phyloP scores from a whole-genome alignment of 2,329 filamentous ascomycete genomes.

The Fusarium bactridioides region DNA sequence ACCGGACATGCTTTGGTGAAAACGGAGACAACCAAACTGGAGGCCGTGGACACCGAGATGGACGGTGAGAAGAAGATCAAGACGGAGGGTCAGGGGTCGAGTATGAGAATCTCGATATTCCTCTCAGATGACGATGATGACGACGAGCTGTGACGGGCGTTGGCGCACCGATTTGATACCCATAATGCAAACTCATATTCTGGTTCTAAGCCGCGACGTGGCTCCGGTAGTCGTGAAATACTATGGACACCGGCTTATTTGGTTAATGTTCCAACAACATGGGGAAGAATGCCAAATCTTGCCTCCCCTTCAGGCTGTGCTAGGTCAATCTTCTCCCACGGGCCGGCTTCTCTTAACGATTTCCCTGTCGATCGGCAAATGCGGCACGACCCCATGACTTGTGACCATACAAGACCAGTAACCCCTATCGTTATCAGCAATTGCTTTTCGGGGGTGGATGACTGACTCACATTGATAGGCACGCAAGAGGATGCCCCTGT shows the following conservation, averaged over 20 bases:
- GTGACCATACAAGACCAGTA: conserved; percentile 62
- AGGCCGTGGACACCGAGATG: background rate
- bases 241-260: conserved; percentile 49
- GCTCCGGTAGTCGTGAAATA: background rate
- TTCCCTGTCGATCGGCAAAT: conserved; percentile 58
- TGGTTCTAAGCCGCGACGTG: background rate
- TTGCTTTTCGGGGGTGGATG: background rate
- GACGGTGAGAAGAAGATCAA: conserved; percentile 31
- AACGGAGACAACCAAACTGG: background rate
- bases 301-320: conserved; percentile 50
- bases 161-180: conserved; percentile 37
- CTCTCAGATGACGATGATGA: conserved; percentile 51
- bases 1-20: conserved; percentile 3
- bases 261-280: conserved; percentile 60
- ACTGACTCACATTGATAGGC: conserved; percentile 60
- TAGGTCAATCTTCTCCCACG: conserved; percentile 60
- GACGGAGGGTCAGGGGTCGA: conserved; percentile 28
- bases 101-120: conserved; percentile 47
- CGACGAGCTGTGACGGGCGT: conserved; percentile 46
- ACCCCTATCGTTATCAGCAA: conserved; percentile 48
- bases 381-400: conserved; percentile 60
- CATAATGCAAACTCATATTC: conserved; percentile 9
- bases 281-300: conserved; percentile 56
- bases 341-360: conserved; percentile 57
- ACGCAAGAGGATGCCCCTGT: conserved; percentile 51